A percentile compares a stretch with the other conserved stretches of the same genome.
phyloP scores from a whole-genome alignment of 2,329 filamentous ascomycete genomes.

The Cordyceps militaris region DNA sequence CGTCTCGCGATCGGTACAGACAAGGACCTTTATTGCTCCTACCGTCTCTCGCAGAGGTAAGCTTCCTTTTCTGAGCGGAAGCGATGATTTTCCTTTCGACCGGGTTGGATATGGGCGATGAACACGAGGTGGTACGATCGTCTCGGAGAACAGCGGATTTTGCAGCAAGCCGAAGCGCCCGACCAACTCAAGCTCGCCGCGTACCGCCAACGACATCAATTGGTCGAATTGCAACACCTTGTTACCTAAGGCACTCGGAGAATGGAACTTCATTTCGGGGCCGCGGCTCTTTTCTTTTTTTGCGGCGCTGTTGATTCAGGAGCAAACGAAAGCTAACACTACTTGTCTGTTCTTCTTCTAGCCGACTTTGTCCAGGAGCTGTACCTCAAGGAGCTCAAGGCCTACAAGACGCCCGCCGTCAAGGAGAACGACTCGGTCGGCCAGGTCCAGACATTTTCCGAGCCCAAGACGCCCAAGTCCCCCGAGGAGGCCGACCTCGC shows the following conservation, averaged over 20 bases:
- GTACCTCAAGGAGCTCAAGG: conserved; percentile 92
- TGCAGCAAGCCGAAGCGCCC: neutral
- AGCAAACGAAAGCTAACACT: neutral
- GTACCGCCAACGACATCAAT: neutral
- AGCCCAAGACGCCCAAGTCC: conserved; percentile 74
- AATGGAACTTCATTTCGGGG: too few relatives aligned
- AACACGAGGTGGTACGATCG: neutral
- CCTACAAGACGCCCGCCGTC: conserved; percentile 79
- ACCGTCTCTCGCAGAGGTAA: conserved; percentile 56
- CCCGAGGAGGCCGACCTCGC: conserved; percentile 94
- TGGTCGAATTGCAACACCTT: neutral
- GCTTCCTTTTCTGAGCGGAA: conserved; percentile 22
- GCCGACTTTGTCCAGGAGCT: conserved; percentile 97
- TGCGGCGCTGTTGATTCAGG: neutral
- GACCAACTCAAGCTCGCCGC: neutral
- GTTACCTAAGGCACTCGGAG: too few relatives aligned
- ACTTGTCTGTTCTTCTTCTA: conserved; percentile 33
- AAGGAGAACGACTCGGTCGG: conserved; percentile 84
- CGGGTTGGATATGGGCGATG: neutral
- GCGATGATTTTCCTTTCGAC: neutral
- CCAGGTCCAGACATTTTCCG: conserved; percentile 79
- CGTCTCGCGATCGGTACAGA: conserved; percentile 43
- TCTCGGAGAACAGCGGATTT: conserved; percentile 9
- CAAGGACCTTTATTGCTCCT: conserved; percentile 52
- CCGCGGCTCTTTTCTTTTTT: too few relatives aligned